phyloP scores from a whole-genome alignment of 768 basidiomycete species.

The Hypholoma fasciculare region DNA sequence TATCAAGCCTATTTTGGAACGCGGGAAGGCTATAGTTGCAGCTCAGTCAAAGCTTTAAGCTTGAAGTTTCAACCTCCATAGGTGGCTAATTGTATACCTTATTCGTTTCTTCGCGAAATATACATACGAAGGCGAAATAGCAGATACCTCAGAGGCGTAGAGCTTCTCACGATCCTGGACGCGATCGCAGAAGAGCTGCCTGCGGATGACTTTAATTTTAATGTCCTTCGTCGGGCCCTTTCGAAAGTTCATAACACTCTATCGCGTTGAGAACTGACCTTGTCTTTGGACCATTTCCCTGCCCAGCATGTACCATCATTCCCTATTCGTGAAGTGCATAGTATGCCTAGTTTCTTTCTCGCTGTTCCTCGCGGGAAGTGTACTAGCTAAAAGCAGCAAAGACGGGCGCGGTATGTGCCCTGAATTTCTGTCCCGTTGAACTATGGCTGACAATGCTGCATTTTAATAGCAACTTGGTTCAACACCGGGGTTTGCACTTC shows the following conservation, averaged over 20 bases:
- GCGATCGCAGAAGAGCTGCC: background rate
- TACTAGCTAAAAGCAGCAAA: background rate
- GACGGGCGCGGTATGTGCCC: background rate
- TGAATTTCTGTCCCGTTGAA: background rate
- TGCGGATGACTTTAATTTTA: background rate
- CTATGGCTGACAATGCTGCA: background rate
- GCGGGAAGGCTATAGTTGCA: slow-evolving; percentile 41
- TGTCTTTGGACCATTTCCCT: background rate
- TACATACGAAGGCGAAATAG: background rate
- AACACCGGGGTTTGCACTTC: slow-evolving; percentile 12
- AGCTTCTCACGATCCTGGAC: background rate
- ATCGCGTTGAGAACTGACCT: background rate
- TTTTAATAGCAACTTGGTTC: slow-evolving; percentile 3
- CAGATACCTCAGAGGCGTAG: background rate
- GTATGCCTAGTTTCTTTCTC: background rate
- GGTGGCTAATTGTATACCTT: background rate
- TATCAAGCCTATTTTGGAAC: slow-evolving; percentile 52
- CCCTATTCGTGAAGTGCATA: background rate
- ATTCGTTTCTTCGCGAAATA: background rate
- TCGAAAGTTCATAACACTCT: background rate
- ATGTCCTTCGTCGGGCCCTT: background rate
- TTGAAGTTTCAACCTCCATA: slow-evolving; percentile 19
- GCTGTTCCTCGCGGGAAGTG: background rate
- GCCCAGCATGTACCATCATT: background rate
- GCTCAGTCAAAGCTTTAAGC: slow-evolving; percentile 33